These are phyloP conservation scores for Xylaria sp. DNA, from an alignment of 2,329 filamentous ascomycete genomes.

Conservation along the genomic window DNA sequence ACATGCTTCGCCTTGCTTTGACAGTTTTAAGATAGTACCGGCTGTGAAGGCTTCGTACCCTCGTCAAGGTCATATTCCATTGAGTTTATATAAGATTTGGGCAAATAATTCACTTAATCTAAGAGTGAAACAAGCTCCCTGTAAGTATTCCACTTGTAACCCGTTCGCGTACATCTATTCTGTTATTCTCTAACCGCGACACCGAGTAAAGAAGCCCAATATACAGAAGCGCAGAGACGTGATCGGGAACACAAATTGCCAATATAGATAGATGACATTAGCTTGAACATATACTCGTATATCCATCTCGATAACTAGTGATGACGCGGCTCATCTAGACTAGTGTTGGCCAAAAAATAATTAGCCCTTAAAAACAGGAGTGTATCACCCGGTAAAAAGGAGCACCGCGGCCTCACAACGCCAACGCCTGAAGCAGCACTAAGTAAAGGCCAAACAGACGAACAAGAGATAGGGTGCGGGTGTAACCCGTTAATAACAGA, in stretches of 20 bases:
- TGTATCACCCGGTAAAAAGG: constrained; percentile 44
- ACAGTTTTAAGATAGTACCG: background rate
- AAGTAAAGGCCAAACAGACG: constrained; percentile 12
- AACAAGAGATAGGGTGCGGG: constrained; percentile 17
- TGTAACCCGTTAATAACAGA: constrained; percentile 21
- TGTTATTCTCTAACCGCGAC: no score
- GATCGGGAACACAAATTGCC: background rate
- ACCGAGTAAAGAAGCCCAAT: background rate
- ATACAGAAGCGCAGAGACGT: background rate
- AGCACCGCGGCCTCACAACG: constrained; percentile 45
- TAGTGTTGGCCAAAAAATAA: constrained; percentile 22
- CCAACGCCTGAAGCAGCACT: constrained; percentile 45
- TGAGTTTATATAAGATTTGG: background rate
- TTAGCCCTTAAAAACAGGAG: constrained; percentile 38
- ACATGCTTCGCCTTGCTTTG: background rate
- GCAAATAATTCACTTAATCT: background rate
- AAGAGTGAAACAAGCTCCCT: no score
- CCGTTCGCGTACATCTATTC: background rate
- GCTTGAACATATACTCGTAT: constrained; percentile 34
- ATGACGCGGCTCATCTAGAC: constrained; percentile 38
- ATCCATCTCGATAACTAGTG: constrained; percentile 29
- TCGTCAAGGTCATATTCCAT: background rate
- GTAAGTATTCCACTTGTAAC: background rate
- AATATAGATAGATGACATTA: constrained; percentile 22
- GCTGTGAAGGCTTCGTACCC: background rate